phyloP scores from a whole-genome alignment of 169 alveolate genomes.

The Plasmodium chabaudi region DNA sequence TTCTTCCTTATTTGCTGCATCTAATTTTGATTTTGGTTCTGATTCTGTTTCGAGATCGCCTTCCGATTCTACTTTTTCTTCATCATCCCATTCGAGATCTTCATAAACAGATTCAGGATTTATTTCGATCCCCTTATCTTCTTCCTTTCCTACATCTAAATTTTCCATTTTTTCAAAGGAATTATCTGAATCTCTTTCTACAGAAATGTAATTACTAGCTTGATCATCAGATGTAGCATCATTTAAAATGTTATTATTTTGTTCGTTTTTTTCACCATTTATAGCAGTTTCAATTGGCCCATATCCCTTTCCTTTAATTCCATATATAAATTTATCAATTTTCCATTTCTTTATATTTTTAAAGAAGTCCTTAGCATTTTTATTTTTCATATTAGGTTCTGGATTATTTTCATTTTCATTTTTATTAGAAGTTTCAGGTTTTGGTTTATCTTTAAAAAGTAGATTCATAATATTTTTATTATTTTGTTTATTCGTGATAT shows the following conservation, averaged over 20 bases:
- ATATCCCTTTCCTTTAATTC: conserved; percentile 4
- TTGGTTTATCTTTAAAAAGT: conserved; percentile 54
- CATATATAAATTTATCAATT: conserved; percentile 24
- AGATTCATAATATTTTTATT: conserved; percentile 45
- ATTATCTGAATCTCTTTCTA: conserved; percentile 1
- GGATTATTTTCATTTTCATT: not conserved
- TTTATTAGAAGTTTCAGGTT: conserved; percentile 1
- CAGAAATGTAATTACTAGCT: not conserved
- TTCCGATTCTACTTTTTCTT: not conserved
- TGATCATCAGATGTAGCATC: too few relatives aligned
- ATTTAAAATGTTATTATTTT: too few relatives aligned
- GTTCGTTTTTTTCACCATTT: too few relatives aligned
- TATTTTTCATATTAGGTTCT: not conserved
- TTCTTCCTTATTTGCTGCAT: not conserved
- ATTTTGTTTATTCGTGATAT: not conserved
- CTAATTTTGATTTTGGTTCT: not conserved
- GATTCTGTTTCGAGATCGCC: conserved; percentile 1
- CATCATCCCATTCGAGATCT: not conserved
- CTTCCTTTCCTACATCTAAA: conserved; percentile 7
- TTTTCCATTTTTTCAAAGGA: not conserved
- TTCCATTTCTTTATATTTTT: conserved; percentile 28
- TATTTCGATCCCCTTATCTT: not conserved
- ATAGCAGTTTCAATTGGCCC: too few relatives aligned
- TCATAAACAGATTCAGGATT: not conserved
- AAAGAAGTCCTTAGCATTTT: conserved; percentile 2